Evolutionary conservation across 139 green algal genomes (phyloP).

Genomic region (Tetradesmus lagerheimii): DNA sequence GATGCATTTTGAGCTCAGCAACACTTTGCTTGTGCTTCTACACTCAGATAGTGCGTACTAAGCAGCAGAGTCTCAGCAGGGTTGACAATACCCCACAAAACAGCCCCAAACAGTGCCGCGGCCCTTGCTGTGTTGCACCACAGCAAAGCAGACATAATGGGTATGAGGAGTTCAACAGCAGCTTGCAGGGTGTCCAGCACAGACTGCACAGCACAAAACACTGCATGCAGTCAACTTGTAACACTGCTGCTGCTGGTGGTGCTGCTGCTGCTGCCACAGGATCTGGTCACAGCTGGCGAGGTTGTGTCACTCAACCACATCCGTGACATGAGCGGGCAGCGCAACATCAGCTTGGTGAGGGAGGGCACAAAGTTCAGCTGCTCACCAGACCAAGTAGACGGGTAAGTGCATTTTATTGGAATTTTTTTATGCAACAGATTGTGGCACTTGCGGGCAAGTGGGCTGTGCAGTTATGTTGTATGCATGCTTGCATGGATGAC

Average conservation of each 20-base stretch:
- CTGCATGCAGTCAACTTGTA: neutral
- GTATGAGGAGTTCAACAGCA: too few relatives aligned
- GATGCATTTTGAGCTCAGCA: too few relatives aligned
- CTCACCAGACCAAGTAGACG: slow-evolving; percentile 21
- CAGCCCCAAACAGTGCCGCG: too few relatives aligned
- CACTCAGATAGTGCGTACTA: too few relatives aligned
- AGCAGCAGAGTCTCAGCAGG: too few relatives aligned
- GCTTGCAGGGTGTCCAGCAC: too few relatives aligned
- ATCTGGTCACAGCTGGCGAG: slow-evolving; percentile 25
- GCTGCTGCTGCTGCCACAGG: slow-evolving; percentile 14
- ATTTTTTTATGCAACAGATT: too few relatives aligned
- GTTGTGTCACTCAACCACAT: slow-evolving; percentile 47
- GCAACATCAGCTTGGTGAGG: slow-evolving; percentile 33
- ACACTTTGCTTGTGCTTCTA: too few relatives aligned
- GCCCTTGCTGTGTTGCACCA: too few relatives aligned
- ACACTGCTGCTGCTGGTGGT: neutral
- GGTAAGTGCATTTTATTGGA: slow-evolving; percentile 8
- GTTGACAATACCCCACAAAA: too few relatives aligned
- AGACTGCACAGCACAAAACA: neutral
- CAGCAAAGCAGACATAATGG: too few relatives aligned
- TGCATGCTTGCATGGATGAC: neutral
- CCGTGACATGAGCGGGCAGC: slow-evolving; percentile 39
- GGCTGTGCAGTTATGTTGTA: too few relatives aligned
- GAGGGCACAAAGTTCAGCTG: slow-evolving; percentile 32
- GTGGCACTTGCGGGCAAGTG: neutral